phyloP scores from a whole-genome alignment of 371 early-diverging fungal species.

The Batkoa obscura region DNA sequence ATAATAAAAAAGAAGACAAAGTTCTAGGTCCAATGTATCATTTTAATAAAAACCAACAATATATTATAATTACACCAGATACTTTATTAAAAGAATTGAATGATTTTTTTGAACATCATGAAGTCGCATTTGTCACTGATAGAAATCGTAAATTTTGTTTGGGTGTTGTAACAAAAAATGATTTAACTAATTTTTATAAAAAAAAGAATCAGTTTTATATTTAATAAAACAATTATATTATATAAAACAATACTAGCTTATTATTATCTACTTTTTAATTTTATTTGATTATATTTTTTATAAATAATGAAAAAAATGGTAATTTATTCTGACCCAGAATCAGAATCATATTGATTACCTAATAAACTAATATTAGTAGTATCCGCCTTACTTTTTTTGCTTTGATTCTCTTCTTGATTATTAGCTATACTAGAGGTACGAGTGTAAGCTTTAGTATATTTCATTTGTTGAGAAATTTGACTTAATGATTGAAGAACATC shows the following conservation, averaged over 20 bases:
- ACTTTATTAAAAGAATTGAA: slow-evolving; percentile 28
- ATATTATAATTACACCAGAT: slow-evolving; percentile 22
- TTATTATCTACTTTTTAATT: no score
- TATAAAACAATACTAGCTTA: background rate
- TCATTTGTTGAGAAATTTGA: slow-evolving; percentile 2
- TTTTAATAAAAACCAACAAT: slow-evolving; percentile 2
- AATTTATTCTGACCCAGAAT: no score
- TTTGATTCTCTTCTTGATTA: no score
- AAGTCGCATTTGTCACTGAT: slow-evolving; percentile 30
- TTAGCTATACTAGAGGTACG: no score
- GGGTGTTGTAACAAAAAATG: slow-evolving; percentile 28
- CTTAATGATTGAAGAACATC: background rate
- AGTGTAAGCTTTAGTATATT: background rate
- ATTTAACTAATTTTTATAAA: slow-evolving; percentile 6
- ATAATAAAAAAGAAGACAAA: background rate
- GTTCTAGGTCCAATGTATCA: background rate
- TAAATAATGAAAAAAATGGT: no score
- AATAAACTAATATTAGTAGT: no score
- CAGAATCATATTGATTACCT: no score
- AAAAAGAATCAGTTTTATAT: slow-evolving; percentile 9
- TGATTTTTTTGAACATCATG: slow-evolving; percentile 22
- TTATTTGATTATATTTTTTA: no score
- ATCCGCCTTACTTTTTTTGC: no score
- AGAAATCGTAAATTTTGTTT: slow-evolving; percentile 22
- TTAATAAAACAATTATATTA: background rate